A percentile compares a stretch with the other conserved stretches of the same genome.
phyloP scores from a whole-genome alignment of 208 protist genomes.

The Leishmania martiniquensis region DNA sequence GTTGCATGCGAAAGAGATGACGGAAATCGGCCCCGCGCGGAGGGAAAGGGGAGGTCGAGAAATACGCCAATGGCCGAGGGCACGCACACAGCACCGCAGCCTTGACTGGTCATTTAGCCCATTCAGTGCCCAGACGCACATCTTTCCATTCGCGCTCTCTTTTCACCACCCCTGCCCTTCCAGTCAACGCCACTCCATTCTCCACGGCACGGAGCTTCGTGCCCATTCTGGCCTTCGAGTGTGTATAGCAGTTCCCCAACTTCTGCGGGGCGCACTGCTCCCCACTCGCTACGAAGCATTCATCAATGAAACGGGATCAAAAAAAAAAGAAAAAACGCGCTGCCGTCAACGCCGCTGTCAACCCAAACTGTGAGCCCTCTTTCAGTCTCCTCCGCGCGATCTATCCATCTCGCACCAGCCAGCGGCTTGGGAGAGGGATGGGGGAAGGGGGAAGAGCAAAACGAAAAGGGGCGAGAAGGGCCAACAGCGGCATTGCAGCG shows the following conservation, averaged over 20 bases:
- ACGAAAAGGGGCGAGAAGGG: not conserved
- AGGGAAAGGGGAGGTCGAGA: not conserved
- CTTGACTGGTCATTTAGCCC: not conserved
- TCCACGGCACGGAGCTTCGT: not conserved
- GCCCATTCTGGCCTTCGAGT: not conserved
- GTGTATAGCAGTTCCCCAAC: not conserved
- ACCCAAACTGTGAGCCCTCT: not conserved
- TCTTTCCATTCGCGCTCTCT: not conserved
- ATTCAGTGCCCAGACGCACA: too few relatives aligned
- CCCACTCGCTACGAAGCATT: not conserved
- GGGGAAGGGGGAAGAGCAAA: not conserved
- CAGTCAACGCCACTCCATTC: too few relatives aligned
- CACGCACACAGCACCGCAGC: not conserved
- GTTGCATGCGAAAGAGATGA: not conserved
- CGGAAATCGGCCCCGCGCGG: not conserved
- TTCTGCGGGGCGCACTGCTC: not conserved
- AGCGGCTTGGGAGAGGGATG: too few relatives aligned
- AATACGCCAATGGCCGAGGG: not conserved
- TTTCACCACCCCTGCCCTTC: not conserved
- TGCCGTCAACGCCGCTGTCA: not conserved
- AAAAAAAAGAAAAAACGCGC: not conserved
- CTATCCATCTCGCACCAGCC: not conserved
- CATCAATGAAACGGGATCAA: not conserved
- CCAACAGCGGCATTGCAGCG: slow-evolving; percentile 4
- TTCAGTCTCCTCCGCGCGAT: not conserved